Evolutionary conservation across 108 stramenopile genomes (phyloP).

Genomic region (Aurantiochytrium sp.): DNA sequence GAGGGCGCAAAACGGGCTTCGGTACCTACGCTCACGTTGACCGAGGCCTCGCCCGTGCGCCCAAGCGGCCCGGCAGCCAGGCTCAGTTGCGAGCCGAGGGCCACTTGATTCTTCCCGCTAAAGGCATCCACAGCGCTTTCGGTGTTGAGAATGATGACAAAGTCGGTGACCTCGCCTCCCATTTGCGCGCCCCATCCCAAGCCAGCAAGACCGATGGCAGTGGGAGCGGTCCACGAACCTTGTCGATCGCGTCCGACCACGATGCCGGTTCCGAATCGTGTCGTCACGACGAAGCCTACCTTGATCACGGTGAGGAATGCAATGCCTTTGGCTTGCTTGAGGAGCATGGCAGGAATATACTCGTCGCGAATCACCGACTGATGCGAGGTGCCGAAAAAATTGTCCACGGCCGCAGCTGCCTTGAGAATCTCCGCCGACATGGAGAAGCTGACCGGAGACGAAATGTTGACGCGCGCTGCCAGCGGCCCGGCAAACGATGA

Average conservation of each 20-base stretch:
- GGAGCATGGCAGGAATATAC: slow-evolving; percentile 61
- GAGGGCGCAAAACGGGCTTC: slow-evolving; percentile 66
- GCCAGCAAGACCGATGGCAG: slow-evolving; percentile 72
- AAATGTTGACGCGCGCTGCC: not conserved
- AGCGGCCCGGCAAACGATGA: not conserved
- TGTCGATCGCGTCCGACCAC: slow-evolving; percentile 49
- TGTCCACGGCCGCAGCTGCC: not conserved
- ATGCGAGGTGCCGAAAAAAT: not conserved
- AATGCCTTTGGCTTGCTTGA: slow-evolving; percentile 60
- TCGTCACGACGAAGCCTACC: slow-evolving; percentile 63
- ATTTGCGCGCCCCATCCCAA: slow-evolving; percentile 68
- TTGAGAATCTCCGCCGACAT: slow-evolving; percentile 20
- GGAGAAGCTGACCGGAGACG: not conserved
- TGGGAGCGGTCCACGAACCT: slow-evolving; percentile 68
- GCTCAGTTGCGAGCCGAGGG: slow-evolving; percentile 85
- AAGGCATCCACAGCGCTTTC: slow-evolving; percentile 75
- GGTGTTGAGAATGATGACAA: slow-evolving; percentile 83
- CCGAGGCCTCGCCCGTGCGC: slow-evolving; percentile 71
- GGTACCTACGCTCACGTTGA: slow-evolving; percentile 43
- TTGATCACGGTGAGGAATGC: slow-evolving; percentile 68
- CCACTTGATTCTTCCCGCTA: slow-evolving; percentile 59
- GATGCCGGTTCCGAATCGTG: slow-evolving; percentile 64
- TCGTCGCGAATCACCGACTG: not conserved
- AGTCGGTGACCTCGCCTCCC: slow-evolving; percentile 71
- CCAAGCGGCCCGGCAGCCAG: slow-evolving; percentile 88